Percentiles rank a stretch among this genome's conserved stretches.
Evolutionary conservation across 495 filamentous ascomycete genomes (phyloP).

Genomic region (Letharia lupina): DNA sequence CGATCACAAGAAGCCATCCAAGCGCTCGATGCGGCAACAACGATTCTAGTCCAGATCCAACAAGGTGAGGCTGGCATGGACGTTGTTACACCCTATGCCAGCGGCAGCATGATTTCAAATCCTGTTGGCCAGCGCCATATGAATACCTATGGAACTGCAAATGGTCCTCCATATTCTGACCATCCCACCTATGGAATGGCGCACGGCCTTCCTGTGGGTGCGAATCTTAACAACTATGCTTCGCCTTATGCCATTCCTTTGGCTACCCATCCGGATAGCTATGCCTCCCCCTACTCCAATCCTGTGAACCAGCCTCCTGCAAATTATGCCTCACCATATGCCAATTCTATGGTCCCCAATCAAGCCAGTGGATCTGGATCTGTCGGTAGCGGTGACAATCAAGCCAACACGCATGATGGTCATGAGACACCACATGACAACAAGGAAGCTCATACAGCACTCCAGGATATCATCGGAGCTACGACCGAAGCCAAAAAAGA

Average conservation of each 20-base stretch:
- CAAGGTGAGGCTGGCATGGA: background rate
- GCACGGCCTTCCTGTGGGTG: background rate
- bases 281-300: slow-evolving; percentile 1
- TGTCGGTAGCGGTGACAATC: background rate
- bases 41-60: background rate
- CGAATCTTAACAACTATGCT: background rate
- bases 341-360: background rate
- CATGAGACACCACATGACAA: background rate
- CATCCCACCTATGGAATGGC: background rate
- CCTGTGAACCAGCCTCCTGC: background rate
- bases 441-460: background rate
- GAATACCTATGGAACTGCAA: background rate
- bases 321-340: slow-evolving; percentile 1
- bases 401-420: background rate
- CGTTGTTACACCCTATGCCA: background rate
- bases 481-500: background rate
- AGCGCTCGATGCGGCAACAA: background rate
- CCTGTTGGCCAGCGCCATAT: background rate
- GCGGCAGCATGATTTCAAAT: background rate
- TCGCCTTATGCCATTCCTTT: background rate
- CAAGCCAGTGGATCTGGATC: background rate
- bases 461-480: background rate
- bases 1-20: background rate
- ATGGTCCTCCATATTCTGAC: background rate
- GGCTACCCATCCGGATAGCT: background rate